phyloP scores from a whole-genome alignment of 805 yeast genomes.

The Hanseniaspora pseudoguilliermondii region DNA sequence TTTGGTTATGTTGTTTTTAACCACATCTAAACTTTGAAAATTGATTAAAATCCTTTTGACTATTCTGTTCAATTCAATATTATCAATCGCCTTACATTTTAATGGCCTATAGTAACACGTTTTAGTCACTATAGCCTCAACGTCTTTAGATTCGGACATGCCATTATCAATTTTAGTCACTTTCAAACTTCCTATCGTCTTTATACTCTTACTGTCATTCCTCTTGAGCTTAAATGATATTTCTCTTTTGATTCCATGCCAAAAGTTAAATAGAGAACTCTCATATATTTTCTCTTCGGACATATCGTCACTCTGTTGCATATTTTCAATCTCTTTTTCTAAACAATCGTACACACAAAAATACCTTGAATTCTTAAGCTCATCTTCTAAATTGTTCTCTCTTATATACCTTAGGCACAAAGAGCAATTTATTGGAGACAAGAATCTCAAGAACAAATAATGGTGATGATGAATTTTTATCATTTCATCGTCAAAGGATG shows the following conservation, averaged over 20 bases:
- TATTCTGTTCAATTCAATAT: neutral
- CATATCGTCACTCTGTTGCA: neutral
- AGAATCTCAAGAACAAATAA: neutral
- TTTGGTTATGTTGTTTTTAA: neutral
- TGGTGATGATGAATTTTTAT: constrained; percentile 11
- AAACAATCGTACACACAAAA: neutral
- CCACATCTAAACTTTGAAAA: neutral
- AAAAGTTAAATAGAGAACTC: neutral
- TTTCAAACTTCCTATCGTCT: constrained; percentile 6
- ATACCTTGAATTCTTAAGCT: neutral
- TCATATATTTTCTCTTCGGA: neutral
- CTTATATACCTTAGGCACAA: neutral
- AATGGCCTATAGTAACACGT: neutral
- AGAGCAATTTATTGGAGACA: constrained; percentile 1
- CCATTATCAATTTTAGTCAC: neutral
- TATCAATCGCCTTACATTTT: neutral
- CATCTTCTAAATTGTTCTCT: constrained; percentile 1
- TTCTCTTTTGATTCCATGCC: constrained; percentile 12
- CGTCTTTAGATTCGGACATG: neutral
- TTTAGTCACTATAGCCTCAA: no score
- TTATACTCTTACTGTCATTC: neutral
- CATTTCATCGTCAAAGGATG: constrained; percentile 1
- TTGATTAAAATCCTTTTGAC: neutral
- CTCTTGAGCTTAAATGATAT: constrained; percentile 6
- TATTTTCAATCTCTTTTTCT: neutral